Evolutionary conservation across 2,329 filamentous ascomycete genomes (phyloP).

Genomic region (Diaporthe ampelina): DNA sequence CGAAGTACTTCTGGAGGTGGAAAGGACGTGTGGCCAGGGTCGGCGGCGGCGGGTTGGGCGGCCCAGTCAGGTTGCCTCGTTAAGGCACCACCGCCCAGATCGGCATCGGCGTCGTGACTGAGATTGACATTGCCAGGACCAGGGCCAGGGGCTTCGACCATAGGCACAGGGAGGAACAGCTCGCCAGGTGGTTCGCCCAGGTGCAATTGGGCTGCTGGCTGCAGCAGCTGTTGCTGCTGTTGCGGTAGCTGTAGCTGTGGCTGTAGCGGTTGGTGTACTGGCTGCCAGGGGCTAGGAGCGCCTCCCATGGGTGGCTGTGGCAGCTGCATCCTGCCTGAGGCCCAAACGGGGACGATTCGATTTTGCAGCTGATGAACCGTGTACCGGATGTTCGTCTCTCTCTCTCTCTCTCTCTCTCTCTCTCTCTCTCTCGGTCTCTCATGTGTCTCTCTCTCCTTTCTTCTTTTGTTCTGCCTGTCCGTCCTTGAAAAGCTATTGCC

Average conservation of each 20-base stretch:
- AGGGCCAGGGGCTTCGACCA: not conserved
- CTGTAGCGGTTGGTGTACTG: not conserved
- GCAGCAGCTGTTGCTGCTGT: not conserved
- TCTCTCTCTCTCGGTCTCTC: not conserved
- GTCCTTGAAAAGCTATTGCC: not conserved
- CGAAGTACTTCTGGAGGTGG: conserved; percentile 2
- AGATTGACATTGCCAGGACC: not conserved
- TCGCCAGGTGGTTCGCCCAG: too few species aligned
- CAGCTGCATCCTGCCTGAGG: not conserved
- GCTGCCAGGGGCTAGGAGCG: conserved; percentile 1
- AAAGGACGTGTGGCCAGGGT: not conserved
- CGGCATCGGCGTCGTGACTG: not conserved
- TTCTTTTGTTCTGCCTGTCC: not conserved
- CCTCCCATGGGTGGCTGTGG: not conserved
- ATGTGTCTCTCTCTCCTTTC: not conserved
- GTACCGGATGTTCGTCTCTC: not conserved
- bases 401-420: not conserved
- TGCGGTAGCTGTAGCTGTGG: not conserved
- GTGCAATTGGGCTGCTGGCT: too few species aligned
- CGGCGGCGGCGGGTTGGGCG: too few species aligned
- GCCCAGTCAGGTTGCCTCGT: not conserved
- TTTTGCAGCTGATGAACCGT: conserved; percentile 1
- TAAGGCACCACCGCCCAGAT: not conserved
- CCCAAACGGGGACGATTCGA: conserved; percentile 1
- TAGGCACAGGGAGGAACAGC: too few species aligned